Evolutionary conservation across 805 yeast genomes (phyloP).

Genomic region (Ogataea wickerhamii): DNA sequence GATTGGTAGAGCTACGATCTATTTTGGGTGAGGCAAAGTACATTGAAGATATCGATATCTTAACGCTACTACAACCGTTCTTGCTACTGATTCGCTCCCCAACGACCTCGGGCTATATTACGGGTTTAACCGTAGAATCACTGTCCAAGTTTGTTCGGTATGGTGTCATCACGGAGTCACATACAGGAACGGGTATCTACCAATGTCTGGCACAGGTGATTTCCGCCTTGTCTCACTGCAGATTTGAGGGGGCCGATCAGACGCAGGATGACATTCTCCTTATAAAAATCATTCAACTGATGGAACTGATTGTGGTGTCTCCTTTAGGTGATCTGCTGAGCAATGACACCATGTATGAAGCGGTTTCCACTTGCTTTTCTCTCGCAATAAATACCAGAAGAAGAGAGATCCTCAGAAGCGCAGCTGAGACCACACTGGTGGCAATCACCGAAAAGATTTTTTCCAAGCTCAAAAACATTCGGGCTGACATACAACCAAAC

Average conservation of each 20-base stretch:
- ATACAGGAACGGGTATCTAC: slow-evolving; percentile 52
- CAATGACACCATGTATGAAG: slow-evolving; percentile 82
- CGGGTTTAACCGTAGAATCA: slow-evolving; percentile 75
- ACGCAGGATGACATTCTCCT: slow-evolving; percentile 88
- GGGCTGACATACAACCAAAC: slow-evolving; percentile 28
- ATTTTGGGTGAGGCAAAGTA: slow-evolving; percentile 56
- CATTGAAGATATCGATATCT: slow-evolving; percentile 58
- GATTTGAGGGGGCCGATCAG: slow-evolving; percentile 94
- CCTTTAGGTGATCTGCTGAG: slow-evolving; percentile 62
- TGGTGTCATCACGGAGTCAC: slow-evolving; percentile 51
- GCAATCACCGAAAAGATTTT: slow-evolving; percentile 69
- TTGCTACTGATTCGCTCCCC: slow-evolving; percentile 79
- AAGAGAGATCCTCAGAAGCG: slow-evolving; percentile 81
- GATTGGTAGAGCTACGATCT: slow-evolving; percentile 74
- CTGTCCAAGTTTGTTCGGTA: slow-evolving; percentile 70
- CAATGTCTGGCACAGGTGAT: slow-evolving; percentile 62
- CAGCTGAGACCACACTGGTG: slow-evolving; percentile 81
- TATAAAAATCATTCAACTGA: slow-evolving; percentile 71
- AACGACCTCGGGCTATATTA: slow-evolving; percentile 79
- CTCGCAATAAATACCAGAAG: slow-evolving; percentile 90
- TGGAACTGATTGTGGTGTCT: slow-evolving; percentile 66
- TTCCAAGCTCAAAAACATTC: slow-evolving; percentile 52
- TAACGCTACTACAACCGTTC: slow-evolving; percentile 82
- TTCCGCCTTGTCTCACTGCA: slow-evolving; percentile 82
- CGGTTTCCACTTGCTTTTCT: slow-evolving; percentile 85